Evolutionary conservation across 306 rosid species (phyloP), one percentile per base, ranked within the genome.

Genomic region (Fagus crenata): DNA sequence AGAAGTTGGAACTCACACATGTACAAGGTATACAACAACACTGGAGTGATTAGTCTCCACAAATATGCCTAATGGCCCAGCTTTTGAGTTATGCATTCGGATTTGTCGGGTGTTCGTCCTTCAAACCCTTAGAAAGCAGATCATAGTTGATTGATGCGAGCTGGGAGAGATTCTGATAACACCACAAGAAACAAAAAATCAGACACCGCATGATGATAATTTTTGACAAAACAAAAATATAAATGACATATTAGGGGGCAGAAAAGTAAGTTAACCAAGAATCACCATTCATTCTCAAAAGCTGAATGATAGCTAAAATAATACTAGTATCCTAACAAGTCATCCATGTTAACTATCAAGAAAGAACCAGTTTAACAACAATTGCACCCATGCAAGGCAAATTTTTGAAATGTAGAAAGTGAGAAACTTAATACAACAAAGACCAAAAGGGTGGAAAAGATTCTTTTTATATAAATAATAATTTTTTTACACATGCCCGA

Each of bases 71-170:
- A 76, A 84, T 75, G 83, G 69, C 80, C 77, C 78, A 54, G 71
- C 69, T 79, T 77, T 78, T 53, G 59, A 76, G 84, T 78, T 85
- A 89, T 55, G 88, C 77, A 75, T 93, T 82, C 46, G 88, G 85
- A 77, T 91, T 84, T 53, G 89, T 12, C 9, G 90, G 73, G 1
- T 89, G 89, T 37, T 96, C 99, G 46, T 92, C 98, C 88, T 92
- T 90, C 85, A 77, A 91, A 82, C 97, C 97, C 87, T 96, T 92
- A 35, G 93, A 82, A 74, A 96, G 96, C 84, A 91, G 89, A 82
- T 96, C 99, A 65, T 96, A 96, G 87, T 96, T 96, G 96, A 96
- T 96, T 76, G 99, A 96, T 35, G 97, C 99, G 78, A 96, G 97
- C 96, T 96, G 97, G 54, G 99, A 96, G 82, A 96, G 97, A 87